Conservation (phyloP, 2,329 filamentous ascomycete genomes). For the Uncinocarpus reesii region DNA sequence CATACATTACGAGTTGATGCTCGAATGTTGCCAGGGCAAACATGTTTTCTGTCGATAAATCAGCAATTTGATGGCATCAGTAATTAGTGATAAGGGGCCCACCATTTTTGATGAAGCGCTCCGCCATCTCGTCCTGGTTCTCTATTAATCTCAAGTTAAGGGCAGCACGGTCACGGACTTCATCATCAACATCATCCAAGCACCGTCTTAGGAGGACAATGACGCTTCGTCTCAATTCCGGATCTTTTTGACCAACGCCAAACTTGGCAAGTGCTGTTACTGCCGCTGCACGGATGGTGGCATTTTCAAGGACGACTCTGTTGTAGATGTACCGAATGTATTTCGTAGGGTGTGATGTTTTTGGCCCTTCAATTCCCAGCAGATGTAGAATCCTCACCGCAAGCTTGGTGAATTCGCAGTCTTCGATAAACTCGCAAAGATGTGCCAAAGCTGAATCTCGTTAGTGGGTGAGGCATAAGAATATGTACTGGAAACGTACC, state of each 20-base stretch:
- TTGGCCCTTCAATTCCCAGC: constrained; percentile 86
- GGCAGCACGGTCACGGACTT: constrained; percentile 90
- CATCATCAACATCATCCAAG: constrained; percentile 92
- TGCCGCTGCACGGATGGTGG: constrained; percentile 85
- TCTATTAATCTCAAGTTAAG: constrained; percentile 86
- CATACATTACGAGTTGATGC: constrained; percentile 95
- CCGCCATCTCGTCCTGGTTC: constrained; percentile 77
- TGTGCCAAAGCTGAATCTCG: constrained; percentile 62
- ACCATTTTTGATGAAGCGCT: constrained; percentile 89
- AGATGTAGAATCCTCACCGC: constrained; percentile 91
- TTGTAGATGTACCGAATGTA: constrained; percentile 99
- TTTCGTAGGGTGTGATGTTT: constrained; percentile 91
- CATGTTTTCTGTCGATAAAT: constrained; percentile 68
- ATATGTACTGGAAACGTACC: constrained; percentile 33
- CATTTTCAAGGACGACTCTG: constrained; percentile 91
- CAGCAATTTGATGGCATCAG: constrained; percentile 2
- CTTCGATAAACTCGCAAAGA: constrained; percentile 97
- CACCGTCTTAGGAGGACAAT: constrained; percentile 85
- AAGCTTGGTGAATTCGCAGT: constrained; percentile 97
- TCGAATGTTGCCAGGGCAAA: constrained; percentile 91
- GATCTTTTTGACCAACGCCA: constrained; percentile 89
- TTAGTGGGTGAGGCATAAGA: constrained; percentile 4
- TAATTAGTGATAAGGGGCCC: constrained; percentile 18
- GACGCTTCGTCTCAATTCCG: constrained; percentile 93
- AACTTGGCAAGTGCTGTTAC: constrained; percentile 96